Conservation (phyloP, 2,329 filamentous ascomycete genomes). For the Oidium heveae region DNA sequence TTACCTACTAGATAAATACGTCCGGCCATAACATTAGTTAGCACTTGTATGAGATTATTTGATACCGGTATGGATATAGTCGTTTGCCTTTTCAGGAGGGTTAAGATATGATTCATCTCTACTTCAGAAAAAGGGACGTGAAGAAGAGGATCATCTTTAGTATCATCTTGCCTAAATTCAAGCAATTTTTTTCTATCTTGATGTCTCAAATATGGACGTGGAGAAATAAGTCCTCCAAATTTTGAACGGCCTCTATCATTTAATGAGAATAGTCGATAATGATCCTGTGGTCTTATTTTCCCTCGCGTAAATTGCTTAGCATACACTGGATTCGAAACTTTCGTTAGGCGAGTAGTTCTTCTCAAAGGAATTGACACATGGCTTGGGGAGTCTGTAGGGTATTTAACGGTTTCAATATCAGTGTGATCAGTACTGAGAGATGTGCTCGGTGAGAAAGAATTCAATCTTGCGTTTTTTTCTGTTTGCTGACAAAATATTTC, state of each 20-base stretch:
- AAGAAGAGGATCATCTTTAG: not conserved
- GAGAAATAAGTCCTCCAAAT: not conserved
- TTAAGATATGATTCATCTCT: not conserved
- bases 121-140: not conserved
- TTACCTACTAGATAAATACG: not conserved
- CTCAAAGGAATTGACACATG: not conserved
- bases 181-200: not conserved
- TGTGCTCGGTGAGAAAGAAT: conserved; percentile 1
- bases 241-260: not conserved
- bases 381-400: not conserved
- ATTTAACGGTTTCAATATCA: not conserved
- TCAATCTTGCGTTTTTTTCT: not conserved
- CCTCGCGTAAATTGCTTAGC: not conserved
- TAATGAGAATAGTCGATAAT: not conserved
- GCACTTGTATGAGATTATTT: not conserved
- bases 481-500: not conserved
- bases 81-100: not conserved
- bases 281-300: too few species aligned
- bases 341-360: not conserved
- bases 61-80: not conserved
- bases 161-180: not conserved
- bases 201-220: not conserved
- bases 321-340: not conserved
- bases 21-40: not conserved
- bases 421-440: not conserved